A percentile compares a stretch with the other conserved stretches of the same genome.
phyloP scores from a whole-genome alignment of 2,329 filamentous ascomycete species.

The Xylaria multiplex region DNA sequence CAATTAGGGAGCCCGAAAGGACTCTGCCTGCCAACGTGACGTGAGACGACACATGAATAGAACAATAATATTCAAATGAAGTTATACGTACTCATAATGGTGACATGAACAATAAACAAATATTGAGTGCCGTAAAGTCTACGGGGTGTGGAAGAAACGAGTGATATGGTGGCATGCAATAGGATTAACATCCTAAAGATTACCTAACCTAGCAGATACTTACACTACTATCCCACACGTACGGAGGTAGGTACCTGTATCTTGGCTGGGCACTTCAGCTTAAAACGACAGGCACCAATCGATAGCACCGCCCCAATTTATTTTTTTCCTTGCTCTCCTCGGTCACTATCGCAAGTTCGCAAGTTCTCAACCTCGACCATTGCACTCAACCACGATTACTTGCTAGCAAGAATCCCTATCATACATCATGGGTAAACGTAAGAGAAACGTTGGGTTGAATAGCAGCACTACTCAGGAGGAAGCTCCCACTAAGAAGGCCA shows the following conservation, averaged over 20 bases:
- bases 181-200: no score
- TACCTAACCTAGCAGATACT: no score
- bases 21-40: slow-evolving; percentile 4
- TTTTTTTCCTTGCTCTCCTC: slow-evolving; percentile 29
- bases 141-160: no score
- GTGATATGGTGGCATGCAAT: no score
- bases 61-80: slow-evolving; percentile 23
- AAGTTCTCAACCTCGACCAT: background rate
- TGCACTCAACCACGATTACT: slow-evolving; percentile 22
- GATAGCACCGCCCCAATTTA: slow-evolving; percentile 36
- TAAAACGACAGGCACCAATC: slow-evolving; percentile 20
- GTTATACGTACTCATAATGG: background rate
- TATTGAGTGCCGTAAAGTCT: no score
- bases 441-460: slow-evolving; percentile 53
- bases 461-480: slow-evolving; percentile 23
- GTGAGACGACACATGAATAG: slow-evolving; percentile 33
- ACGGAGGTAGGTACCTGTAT: no score
- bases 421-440: slow-evolving; percentile 59
- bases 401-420: slow-evolving; percentile 5
- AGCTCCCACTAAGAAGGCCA: slow-evolving; percentile 42
- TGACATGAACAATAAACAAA: no score
- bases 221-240: no score
- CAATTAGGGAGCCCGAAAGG: slow-evolving; percentile 3
- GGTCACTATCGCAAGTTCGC: background rate
- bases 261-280: no score